Conservation (phyloP, 1,284 basidiomycete genomes). For the Clitocybe nebularis region DNA sequence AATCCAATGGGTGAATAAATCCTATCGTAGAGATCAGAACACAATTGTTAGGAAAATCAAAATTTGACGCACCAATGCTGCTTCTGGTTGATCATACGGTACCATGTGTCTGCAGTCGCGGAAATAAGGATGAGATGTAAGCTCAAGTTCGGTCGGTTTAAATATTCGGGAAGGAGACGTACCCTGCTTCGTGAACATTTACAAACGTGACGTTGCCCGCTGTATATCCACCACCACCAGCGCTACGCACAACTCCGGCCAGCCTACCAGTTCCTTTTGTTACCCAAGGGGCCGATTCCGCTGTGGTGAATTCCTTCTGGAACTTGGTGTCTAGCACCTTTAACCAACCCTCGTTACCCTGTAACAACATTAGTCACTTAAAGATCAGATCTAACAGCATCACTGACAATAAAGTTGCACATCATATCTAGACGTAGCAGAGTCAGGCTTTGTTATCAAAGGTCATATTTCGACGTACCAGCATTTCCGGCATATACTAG, state of each 20-base stretch:
- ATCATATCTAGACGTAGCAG: conserved; percentile 57
- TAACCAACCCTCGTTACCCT: conserved; percentile 76
- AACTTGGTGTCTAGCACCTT: conserved; percentile 58
- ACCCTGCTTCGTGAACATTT: conserved; percentile 71
- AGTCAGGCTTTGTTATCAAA: conserved; percentile 17
- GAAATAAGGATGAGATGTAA: neutral
- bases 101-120: conserved; percentile 71
- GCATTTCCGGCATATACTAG: conserved; percentile 84
- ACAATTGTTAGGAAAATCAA: conserved; percentile 1
- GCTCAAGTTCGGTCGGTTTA: neutral
- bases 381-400: conserved; percentile 16
- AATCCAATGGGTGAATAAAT: conserved; percentile 36
- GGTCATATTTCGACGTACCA: conserved; percentile 35
- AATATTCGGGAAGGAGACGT: conserved; percentile 18
- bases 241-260: conserved; percentile 58
- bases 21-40: conserved; percentile 19
- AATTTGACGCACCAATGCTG: conserved; percentile 52
- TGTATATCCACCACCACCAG: conserved; percentile 53
- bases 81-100: conserved; percentile 80
- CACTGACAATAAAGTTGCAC: conserved; percentile 70
- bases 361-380: conserved; percentile 2
- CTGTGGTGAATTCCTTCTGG: conserved; percentile 53
- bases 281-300: conserved; percentile 54
- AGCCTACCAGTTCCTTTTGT: conserved; percentile 40
- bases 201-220: conserved; percentile 80